Evolutionary conservation across 2,329 filamentous ascomycete species (phyloP).

Genomic region (Verticillium dahliae): DNA sequence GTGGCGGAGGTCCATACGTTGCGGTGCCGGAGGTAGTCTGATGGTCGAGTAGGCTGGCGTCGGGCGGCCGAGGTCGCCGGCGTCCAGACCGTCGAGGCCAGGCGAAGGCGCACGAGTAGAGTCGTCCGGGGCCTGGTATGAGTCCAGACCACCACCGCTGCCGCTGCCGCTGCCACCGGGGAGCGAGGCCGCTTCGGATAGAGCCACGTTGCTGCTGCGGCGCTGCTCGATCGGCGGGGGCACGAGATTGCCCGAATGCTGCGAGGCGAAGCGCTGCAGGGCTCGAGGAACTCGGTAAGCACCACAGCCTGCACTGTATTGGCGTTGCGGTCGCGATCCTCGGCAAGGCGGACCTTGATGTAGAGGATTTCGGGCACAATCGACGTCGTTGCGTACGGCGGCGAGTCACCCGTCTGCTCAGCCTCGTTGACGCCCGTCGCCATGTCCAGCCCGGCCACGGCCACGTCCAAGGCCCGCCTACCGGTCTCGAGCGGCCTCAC

Average conservation of each 20-base stretch:
- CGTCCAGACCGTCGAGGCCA: not conserved
- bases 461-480: not conserved
- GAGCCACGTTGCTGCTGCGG: not conserved
- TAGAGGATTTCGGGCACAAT: slow-evolving; percentile 5
- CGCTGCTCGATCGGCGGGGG: not conserved
- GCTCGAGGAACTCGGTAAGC: not conserved
- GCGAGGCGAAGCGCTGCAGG: not conserved
- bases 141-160: not conserved
- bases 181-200: not conserved
- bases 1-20: slow-evolving; percentile 4
- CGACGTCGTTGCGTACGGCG: slow-evolving; percentile 5
- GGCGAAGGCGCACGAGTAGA: not conserved
- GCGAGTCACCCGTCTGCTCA: slow-evolving; percentile 5
- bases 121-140: not conserved
- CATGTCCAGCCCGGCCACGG: slow-evolving; percentile 2
- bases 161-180: not conserved
- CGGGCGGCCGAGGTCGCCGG: not conserved
- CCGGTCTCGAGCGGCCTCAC: not conserved
- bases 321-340: not conserved
- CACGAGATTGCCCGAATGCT: not conserved
- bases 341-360: slow-evolving; percentile 1
- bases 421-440: not conserved
- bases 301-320: not conserved
- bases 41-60: not conserved
- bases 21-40: not conserved